A percentile compares a stretch with the other conserved stretches of the same genome.
These are phyloP conservation scores for Paraurostyla sp. DNA, from an alignment of 73 alveolate genomes.

Conservation along the genomic window DNA sequence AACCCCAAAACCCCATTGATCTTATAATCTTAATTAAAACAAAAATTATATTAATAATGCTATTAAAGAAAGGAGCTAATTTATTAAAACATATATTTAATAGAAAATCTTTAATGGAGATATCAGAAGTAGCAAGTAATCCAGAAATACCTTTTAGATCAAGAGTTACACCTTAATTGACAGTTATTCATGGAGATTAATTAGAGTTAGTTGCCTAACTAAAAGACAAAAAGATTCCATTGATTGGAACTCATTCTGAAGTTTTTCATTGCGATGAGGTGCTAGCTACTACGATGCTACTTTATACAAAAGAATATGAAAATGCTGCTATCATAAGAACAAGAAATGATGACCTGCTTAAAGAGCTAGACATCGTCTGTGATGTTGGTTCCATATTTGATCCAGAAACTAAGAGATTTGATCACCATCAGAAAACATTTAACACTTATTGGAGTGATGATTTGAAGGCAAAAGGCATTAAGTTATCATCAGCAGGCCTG, in stretches of 20 bases:
- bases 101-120: background rate
- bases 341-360: constrained; percentile 88
- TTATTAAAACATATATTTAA: background rate
- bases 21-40: background rate
- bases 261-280: constrained; percentile 95
- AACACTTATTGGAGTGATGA: constrained; percentile 38
- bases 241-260: constrained; percentile 95
- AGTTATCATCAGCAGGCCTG: constrained; percentile 93
- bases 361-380: constrained; percentile 82
- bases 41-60: background rate
- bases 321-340: constrained; percentile 86
- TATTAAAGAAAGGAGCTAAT: background rate
- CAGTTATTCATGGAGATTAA: constrained; percentile 56
- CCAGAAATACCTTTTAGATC: constrained; percentile 16
- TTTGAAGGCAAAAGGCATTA: constrained; percentile 54
- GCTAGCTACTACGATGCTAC: constrained; percentile 86
- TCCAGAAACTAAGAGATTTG: constrained; percentile 84
- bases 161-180: constrained; percentile 12
- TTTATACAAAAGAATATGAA: constrained; percentile 73
- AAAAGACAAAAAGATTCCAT: constrained; percentile 4
- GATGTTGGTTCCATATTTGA: constrained; percentile 95
- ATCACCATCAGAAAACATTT: constrained; percentile 94
- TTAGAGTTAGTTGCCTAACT: constrained; percentile 4
- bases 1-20: background rate
- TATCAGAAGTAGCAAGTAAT: background rate